Evolutionary conservation across 1,139 yeast genomes (phyloP), one percentile per base, ranked within the genome.

Genomic region (Williopsis jadinii): DNA sequence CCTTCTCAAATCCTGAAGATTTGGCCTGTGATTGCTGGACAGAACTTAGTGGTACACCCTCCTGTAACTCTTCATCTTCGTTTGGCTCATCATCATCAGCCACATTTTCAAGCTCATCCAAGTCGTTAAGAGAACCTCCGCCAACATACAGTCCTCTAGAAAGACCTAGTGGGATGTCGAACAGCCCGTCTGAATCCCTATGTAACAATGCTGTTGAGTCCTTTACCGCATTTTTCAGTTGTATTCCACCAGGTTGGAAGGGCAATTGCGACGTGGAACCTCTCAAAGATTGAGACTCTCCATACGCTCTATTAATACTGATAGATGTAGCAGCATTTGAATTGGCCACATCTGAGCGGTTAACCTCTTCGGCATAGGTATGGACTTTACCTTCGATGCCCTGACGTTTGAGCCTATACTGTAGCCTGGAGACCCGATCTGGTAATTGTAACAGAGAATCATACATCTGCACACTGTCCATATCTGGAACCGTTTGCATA

Each of bases 211-310:
- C 52, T 11, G 52, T 41, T 5, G 45, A 36, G 35, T 51, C 54
- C 29, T 41, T 41, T 19, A 40, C 40, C 2, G 45, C 29, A 1
- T 58, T 56, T 4, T 60, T 56, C 32, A 64, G 66, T 5, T 61
- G 62, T 13, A 86, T 60, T 3, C 97, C 97, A 50, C 98, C 97
- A 0, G 98, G 98, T 41, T 84, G 82, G 59, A 94, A 92, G 0
- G 99, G 98, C 54, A 92, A 65, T 55, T 75, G 85, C 19, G 80
- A 75, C 0, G 95, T 73, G 8, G 79, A 71, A 0, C 97, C 97
- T 37, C 74, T 68, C 2, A 86, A 66, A 3, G 80, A 67, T 40
- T 80, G 84, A 9, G 33, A 12, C 27, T 71, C 70, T 8, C 80
- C 77, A 49, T 80, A 77, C 45, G 80, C 75, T 50, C 98, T 71